Base-by-base conservation (phyloP, 352 stramenopile genomes). In the Detonula confervacea region DNA sequence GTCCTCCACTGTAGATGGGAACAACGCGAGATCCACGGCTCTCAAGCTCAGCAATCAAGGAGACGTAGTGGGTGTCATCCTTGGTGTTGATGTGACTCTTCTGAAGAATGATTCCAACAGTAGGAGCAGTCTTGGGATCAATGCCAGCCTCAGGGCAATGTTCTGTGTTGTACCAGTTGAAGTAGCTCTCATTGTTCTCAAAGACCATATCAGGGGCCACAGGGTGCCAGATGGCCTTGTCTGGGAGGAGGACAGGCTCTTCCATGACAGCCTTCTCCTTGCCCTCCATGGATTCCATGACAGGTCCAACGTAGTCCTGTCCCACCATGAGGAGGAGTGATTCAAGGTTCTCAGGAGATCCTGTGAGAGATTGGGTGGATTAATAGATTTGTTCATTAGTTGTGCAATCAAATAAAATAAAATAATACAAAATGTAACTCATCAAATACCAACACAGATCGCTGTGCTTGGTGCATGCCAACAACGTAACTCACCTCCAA, bases 31-130 rank as follows among this genome's bases (percentile, higher is more conserved):
- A 79, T 42, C 93, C 93, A 64, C 92, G 88, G 33, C 87, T 91
- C 71, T 96, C 93, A 16, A 96, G 83, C 79, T 96, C 93, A 8
- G 93, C 87, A 74, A 96, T 94, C 27, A 96, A 74, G 24, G 92
- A 94, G 11, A 96, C 91, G 73, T 96, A 96, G 79, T 96, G 92
- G 47, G 89, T 95, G 60, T 95, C 93, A 78, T 96, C 92, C 73
- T 95, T 95, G 14, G 93, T 96, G 84, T 96, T 96, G 77, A 96
- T 96, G 85, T 96, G 93, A 22, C 87, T 94, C 84, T 96, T 96
- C 81, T 96, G 93, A 49, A 96, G 85, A 51, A 96, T 91, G 55
- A 96, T 90, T 56, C 93, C 93, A 66, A 96, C 83, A 9, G 90
- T 92, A 0, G 91, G 91, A 9, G 92, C 90, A 14, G 83, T 91